phyloP scores from a whole-genome alignment of 768 basidiomycete genomes.

The Tylopilus felleus region DNA sequence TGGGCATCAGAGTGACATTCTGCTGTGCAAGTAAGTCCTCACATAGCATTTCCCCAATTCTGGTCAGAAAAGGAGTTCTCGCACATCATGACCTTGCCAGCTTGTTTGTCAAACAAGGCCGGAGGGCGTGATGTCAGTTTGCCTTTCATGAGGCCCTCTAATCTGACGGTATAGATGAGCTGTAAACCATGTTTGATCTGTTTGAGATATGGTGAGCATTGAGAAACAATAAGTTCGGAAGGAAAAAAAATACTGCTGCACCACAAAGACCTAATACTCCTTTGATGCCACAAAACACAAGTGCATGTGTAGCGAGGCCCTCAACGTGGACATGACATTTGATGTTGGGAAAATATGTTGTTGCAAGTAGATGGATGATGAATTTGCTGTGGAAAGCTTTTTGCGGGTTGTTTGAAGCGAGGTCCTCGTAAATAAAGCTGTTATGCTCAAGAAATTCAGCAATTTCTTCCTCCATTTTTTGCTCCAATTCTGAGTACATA shows the following conservation, averaged over 20 bases:
- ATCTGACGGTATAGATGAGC: background rate
- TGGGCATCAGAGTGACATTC: background rate
- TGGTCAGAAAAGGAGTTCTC: background rate
- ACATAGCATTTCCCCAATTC: background rate
- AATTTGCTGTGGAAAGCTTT: background rate
- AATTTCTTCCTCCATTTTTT: fast-evolving
- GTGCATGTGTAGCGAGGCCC: background rate
- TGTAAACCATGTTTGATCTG: background rate
- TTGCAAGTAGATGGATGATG: background rate
- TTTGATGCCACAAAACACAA: background rate
- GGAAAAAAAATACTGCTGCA: background rate
- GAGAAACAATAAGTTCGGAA: background rate
- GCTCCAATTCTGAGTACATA: background rate
- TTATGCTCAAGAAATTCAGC: background rate
- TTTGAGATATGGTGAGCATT: too few relatives aligned
- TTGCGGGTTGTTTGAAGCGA: background rate
- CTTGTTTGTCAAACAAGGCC: background rate
- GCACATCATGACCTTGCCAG: background rate
- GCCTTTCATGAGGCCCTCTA: background rate
- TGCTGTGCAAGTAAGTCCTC: background rate
- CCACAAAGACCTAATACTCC: background rate
- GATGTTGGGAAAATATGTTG: background rate
- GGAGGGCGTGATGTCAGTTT: background rate
- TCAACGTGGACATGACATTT: background rate
- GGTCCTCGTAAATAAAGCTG: background rate